Percentiles rank a stretch among this genome's conserved stretches.
These are phyloP conservation scores for Pseudopithomyces chartarum DNA, from an alignment of 2,329 filamentous ascomycete genomes.

Conservation along the genomic window DNA sequence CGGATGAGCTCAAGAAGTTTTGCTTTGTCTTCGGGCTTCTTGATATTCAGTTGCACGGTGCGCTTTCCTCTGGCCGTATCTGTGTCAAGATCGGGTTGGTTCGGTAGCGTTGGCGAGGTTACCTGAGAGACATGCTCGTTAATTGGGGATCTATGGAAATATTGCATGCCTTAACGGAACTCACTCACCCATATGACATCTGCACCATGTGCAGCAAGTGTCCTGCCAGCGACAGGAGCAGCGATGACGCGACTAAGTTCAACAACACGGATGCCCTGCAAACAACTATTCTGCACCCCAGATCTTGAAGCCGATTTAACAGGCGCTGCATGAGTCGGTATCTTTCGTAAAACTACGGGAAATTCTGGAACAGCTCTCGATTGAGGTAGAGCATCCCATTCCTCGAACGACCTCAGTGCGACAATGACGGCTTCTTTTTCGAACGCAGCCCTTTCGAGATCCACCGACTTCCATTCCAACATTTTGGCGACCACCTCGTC, in stretches of 20 bases:
- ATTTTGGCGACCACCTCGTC: constrained; percentile 48
- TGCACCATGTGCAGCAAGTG: constrained; percentile 52
- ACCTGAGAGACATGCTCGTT: too few species aligned
- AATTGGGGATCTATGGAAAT: too few species aligned
- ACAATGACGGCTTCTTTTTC: constrained; percentile 52
- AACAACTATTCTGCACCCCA: constrained; percentile 31
- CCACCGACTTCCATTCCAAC: constrained; percentile 49
- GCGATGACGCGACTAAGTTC: constrained; percentile 53
- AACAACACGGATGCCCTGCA: constrained; percentile 49
- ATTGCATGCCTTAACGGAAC: too few species aligned
- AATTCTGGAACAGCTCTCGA: constrained; percentile 50
- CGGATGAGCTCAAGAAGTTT: constrained; percentile 50
- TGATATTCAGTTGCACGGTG: constrained; percentile 55
- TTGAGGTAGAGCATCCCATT: constrained; percentile 60
- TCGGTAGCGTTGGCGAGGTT: constrained; percentile 50
- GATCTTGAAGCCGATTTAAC: constrained; percentile 4
- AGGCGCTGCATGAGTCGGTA: constrained; percentile 25
- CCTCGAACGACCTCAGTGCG: constrained; percentile 54
- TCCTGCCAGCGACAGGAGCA: constrained; percentile 49
- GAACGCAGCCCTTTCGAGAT: constrained; percentile 55
- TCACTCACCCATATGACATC: constrained; percentile 50
- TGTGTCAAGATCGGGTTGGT: constrained; percentile 47
- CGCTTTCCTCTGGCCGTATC: constrained; percentile 56
- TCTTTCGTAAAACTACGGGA: constrained; percentile 52
- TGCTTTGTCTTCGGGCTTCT: constrained; percentile 46